These are phyloP conservation scores for Pseudohyphozyma bogoriensis DNA, from an alignment of 768 basidiomycete species.

Conservation along the genomic window DNA sequence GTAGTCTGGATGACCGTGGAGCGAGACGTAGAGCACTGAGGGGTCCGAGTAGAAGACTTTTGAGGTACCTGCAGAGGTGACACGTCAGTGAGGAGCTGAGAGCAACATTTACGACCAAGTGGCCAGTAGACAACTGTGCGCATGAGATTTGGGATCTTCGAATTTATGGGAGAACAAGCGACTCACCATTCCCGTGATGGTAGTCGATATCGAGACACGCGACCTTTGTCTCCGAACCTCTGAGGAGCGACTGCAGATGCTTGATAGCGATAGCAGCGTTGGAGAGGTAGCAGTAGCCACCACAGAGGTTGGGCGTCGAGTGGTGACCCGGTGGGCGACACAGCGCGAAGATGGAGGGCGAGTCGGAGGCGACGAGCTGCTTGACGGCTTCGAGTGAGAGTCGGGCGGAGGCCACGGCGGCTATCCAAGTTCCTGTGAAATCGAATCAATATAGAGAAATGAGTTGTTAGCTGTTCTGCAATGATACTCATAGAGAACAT, in stretches of 20 bases:
- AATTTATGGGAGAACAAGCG: too few species aligned
- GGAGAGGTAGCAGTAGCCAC: constrained; percentile 40
- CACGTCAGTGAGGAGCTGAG: too few species aligned
- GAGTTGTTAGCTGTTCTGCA: neutral
- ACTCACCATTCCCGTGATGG: constrained; percentile 42
- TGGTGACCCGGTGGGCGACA: constrained; percentile 39
- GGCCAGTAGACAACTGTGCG: neutral
- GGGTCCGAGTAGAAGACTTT: constrained; percentile 37
- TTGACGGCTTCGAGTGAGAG: constrained; percentile 35
- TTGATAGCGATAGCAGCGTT: constrained; percentile 38
- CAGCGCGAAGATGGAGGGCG: constrained; percentile 1
- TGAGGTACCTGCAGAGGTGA: constrained; percentile 33
- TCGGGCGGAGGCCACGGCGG: constrained; percentile 34
- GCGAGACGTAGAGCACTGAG: constrained; percentile 36
- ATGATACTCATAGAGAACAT: neutral
- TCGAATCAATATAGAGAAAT: too few species aligned
- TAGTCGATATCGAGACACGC: constrained; percentile 41
- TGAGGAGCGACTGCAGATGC: constrained; percentile 25
- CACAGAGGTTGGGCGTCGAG: constrained; percentile 34
- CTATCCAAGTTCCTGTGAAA: constrained; percentile 37
- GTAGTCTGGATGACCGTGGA: constrained; percentile 38
- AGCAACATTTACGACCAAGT: too few species aligned
- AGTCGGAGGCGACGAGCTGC: neutral
- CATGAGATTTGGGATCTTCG: neutral
- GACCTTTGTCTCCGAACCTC: constrained; percentile 7